A percentile compares a stretch with the other conserved stretches of the same genome.
phyloP scores from a whole-genome alignment of 306 rosid genomes.

The Dalbergia cochinchinensis region DNA sequence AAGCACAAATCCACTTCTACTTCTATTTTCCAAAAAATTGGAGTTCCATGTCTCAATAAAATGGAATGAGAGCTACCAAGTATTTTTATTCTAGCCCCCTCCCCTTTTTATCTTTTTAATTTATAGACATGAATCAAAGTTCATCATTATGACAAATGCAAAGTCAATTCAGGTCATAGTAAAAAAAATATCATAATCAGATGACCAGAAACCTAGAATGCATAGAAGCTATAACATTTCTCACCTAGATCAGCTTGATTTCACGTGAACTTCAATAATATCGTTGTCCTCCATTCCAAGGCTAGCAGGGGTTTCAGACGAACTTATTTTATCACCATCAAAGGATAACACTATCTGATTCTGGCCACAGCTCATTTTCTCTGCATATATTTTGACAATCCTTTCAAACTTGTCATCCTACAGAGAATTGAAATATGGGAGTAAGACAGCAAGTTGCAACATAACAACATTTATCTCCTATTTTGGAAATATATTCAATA shows the following conservation, averaged over 20 bases:
- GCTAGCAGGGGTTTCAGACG: slow-evolving; percentile 67
- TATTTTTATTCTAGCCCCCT: not conserved
- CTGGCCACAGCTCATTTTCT: slow-evolving; percentile 66
- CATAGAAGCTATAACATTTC: slow-evolving; percentile 29
- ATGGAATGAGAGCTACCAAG: not conserved
- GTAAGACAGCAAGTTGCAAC: slow-evolving; percentile 20
- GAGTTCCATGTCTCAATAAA: slow-evolving; percentile 10
- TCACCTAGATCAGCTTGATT: slow-evolving; percentile 65
- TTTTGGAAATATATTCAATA: not conserved
- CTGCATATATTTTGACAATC: slow-evolving; percentile 76
- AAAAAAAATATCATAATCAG: slow-evolving; percentile 16
- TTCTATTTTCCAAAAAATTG: not conserved
- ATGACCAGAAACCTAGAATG: not conserved
- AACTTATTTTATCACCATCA: slow-evolving; percentile 84
- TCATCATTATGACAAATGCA: not conserved
- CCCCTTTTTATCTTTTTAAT: not conserved
- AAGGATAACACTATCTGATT: slow-evolving; percentile 68
- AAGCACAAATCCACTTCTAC: slow-evolving; percentile 12
- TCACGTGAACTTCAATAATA: slow-evolving; percentile 80
- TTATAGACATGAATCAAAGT: slow-evolving; percentile 4
- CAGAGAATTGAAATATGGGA: slow-evolving; percentile 38
- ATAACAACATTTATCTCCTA: not conserved
- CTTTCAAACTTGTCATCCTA: slow-evolving; percentile 93
- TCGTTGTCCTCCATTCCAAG: slow-evolving; percentile 92
- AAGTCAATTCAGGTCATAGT: slow-evolving; percentile 8